phyloP scores from a whole-genome alignment of 2,329 filamentous ascomycete species.

The Colletotrichum lindemuthianum region DNA sequence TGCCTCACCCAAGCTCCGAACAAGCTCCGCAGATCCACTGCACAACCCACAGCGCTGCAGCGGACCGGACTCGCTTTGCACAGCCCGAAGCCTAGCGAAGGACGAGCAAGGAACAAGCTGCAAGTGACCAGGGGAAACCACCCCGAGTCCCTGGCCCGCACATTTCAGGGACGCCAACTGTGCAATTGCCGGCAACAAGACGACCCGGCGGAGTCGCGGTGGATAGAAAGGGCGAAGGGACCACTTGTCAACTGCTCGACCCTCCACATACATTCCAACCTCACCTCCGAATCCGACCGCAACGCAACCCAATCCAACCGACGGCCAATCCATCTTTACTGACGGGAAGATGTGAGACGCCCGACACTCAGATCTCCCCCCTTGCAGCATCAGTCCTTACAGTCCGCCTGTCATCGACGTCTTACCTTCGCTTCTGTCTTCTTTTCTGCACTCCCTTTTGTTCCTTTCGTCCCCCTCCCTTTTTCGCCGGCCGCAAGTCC shows the following conservation, averaged over 20 bases:
- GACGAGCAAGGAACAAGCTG: constrained; percentile 1
- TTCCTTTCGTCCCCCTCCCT: constrained; percentile 8
- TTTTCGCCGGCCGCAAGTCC: constrained; percentile 13
- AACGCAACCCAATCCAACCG: too few species aligned
- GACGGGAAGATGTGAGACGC: constrained; percentile 34
- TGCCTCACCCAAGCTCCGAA: constrained; percentile 6
- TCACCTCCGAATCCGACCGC: too few species aligned
- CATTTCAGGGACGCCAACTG: neutral
- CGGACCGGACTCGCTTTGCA: constrained; percentile 14
- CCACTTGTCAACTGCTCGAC: neutral
- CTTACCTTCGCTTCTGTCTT: constrained; percentile 23
- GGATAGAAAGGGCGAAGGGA: neutral
- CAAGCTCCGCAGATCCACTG: constrained; percentile 30
- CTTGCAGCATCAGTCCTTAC: constrained; percentile 15
- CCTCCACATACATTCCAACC: too few species aligned
- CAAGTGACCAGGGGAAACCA: constrained; percentile 18
- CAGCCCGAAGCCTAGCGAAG: constrained; percentile 4
- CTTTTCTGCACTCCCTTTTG: constrained; percentile 6
- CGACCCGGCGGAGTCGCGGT: too few species aligned
- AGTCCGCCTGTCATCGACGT: constrained; percentile 6
- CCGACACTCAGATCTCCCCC: constrained; percentile 22
- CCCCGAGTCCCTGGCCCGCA: constrained; percentile 5
- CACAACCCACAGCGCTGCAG: constrained; percentile 17
- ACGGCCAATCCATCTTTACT: neutral
- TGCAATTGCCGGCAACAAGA: constrained; percentile 23